Base-by-base conservation (phyloP, 2,329 filamentous ascomycete species). In the Thelonectria olida region DNA sequence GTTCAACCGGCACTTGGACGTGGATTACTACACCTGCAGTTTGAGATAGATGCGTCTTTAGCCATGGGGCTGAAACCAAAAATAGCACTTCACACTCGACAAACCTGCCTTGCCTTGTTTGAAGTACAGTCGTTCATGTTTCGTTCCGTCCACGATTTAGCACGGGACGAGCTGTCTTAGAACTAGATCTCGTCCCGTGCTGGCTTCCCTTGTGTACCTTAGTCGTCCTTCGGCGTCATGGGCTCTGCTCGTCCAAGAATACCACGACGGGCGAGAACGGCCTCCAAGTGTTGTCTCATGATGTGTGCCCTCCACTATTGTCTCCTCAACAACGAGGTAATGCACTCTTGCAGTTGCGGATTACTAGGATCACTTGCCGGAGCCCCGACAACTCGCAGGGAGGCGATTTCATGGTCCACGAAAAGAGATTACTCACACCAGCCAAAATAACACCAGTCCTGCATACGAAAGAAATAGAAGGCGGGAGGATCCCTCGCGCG, bases 401-500 rank as follows among this genome's bases (percentile, higher is more conserved):
- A 38, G 17, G 15, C 10, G 15, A 31, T 22, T 42, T 31, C 19
- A 15, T 25, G 23, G 49, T 49, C 27, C 48, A 27, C 28, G 15
- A 28, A 25, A 38, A 49, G 44, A 49, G 28, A 49, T 54, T 52
- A 12, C 54, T 28, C 45, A 15, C 28, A 39, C 20, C 6, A 38
- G 22, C 31, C 28, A 27, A 22, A 55, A 39, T 51, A 55, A 36
- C 38, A 42, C 51, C 22, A 51, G 57, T 13, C 27, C 51, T 60
- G 51, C 31, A 60, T 39, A 45, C 48, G 36, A 23, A 36, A 17
- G 42, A 45, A 36, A 27, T 36, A 27, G 42, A 12, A 23, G 31
- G 39, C 36, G 52, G 45, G 48, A 60, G 57, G 39, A 49, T 44
- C 50, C 55, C 27, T 59, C 42, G 49, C 50, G 49, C 54, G 49